Base-by-base conservation (phyloP, 2,329 filamentous ascomycete genomes). In the Talaromyces marneffei region DNA sequence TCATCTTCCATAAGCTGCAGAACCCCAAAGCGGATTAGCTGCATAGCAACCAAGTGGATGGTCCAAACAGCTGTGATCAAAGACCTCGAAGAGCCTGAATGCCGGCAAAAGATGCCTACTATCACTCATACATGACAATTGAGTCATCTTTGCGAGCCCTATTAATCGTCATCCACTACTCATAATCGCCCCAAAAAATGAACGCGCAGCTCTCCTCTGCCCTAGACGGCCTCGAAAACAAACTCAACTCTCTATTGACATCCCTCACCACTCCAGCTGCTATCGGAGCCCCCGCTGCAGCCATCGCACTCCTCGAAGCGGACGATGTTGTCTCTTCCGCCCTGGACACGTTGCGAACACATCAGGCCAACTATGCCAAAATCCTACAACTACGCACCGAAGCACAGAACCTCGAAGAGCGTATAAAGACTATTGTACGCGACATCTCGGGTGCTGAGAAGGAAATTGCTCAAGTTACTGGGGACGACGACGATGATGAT, bases 201-300 rank as follows among this genome's bases (percentile, higher is more conserved):
- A 74, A 79, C 59, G 59, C 72, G 14, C 67, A 72, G 44, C 65
- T 79, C 42, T 72, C 77, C 57, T 67, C 69, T 2, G 70, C 76
- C 18, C 71, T 80, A 58, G 72, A 74, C 16, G 69, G 69, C 40
- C 70, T 80, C 37, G 78, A 79, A 65, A 68, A 67, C n/a, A 75
- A 73, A 57, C 72, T 80, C 63, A 78, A 75, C 64, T 67, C 70
- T 31, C 74, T 80, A 7, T 60, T 79, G 7, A 71, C 69, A 4
- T 74, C 72, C 31, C 71, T 80, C 3, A 78, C 75, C 3, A 77
- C 75, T 1, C 77, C 78, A 3, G 77, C 78, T 9, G 78, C 76
- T 23, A 68, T 75, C 7, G 73, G 72, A 44, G 78, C 77, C 0
- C 77, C 78, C 1, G 70, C 75, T 7, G 75, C 77, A 4, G 72